phyloP scores from a whole-genome alignment of 2,329 filamentous ascomycete genomes.

The Sphaerulina vaccinii region DNA sequence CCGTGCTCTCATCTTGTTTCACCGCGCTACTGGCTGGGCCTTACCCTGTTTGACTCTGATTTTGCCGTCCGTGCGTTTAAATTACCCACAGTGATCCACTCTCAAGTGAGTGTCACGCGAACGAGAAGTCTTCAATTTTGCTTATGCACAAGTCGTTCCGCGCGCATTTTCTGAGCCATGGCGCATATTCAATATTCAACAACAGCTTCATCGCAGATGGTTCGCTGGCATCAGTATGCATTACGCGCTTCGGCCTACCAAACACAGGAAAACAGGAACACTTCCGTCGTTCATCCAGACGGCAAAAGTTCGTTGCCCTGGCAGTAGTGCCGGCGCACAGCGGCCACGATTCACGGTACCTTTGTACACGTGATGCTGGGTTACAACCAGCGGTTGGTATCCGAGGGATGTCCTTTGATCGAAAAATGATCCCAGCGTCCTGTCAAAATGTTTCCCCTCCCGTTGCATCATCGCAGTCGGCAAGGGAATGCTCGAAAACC shows the following conservation, averaged over 20 bases:
- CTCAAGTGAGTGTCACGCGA: background rate
- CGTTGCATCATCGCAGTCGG: background rate
- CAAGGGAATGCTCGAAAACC: slow-evolving; percentile 6
- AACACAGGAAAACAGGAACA: no score
- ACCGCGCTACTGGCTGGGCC: slow-evolving; percentile 8
- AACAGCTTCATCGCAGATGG: no score
- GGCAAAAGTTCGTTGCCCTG: slow-evolving; percentile 8
- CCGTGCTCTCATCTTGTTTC: slow-evolving; percentile 12
- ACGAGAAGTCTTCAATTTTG: background rate
- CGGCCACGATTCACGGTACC: no score
- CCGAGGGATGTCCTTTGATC: background rate
- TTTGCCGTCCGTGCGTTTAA: slow-evolving; percentile 1
- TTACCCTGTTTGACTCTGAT: slow-evolving; percentile 8
- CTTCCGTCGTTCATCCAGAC: no score
- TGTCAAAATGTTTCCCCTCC: background rate
- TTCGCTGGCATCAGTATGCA: no score
- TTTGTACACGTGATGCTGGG: background rate
- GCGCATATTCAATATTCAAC: slow-evolving; percentile 8
- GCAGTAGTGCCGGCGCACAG: background rate
- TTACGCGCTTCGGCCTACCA: no score
- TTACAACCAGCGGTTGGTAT: background rate
- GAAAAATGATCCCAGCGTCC: background rate
- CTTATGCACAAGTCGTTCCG: no score
- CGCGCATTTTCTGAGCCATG: slow-evolving; percentile 6
- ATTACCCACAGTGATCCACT: slow-evolving; percentile 10